A percentile compares a stretch with the other conserved stretches of the same genome.
Conservation (phyloP, 1,284 basidiomycete species). For the Cutaneotrichosporon sp. region DNA sequence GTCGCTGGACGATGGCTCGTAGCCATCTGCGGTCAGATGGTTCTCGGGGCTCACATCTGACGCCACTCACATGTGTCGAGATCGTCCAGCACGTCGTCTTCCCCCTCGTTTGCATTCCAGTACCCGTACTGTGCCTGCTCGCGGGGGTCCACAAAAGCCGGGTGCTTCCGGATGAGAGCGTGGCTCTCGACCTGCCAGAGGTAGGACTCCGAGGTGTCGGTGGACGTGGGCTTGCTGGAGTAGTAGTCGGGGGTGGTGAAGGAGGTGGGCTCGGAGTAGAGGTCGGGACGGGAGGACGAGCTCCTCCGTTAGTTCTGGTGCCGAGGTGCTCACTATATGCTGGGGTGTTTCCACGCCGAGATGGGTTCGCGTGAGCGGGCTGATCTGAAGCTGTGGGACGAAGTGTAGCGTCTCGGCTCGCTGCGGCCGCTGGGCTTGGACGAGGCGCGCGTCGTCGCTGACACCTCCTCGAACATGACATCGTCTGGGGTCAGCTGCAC, state of each 20-base stretch:
- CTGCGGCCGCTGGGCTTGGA: not conserved
- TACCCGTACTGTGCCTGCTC: not conserved
- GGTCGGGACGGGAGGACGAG: not conserved
- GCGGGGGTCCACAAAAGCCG: not conserved
- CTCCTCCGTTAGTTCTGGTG: not conserved
- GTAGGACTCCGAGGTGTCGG: not conserved
- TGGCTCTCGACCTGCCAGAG: not conserved
- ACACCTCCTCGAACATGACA: not conserved
- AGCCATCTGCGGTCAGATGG: not conserved
- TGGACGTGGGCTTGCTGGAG: not conserved
- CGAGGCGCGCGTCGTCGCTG: not conserved
- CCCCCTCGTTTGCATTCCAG: not conserved
- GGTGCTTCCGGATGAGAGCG: not conserved
- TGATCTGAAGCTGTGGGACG: not conserved
- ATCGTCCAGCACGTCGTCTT: not conserved
- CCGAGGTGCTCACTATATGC: not conserved
- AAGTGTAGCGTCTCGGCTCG: not conserved
- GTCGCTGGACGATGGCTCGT: not conserved
- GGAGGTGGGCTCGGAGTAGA: not conserved
- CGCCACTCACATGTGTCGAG: not conserved
- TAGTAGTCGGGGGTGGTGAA: not conserved
- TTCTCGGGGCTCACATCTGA: not conserved
- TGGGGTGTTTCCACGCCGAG: not conserved
- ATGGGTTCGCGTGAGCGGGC: not conserved
- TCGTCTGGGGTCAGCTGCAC: slow-evolving; percentile 2